Conservation (phyloP, 2,329 filamentous ascomycete genomes). For the Alternaria gansuensis region DNA sequence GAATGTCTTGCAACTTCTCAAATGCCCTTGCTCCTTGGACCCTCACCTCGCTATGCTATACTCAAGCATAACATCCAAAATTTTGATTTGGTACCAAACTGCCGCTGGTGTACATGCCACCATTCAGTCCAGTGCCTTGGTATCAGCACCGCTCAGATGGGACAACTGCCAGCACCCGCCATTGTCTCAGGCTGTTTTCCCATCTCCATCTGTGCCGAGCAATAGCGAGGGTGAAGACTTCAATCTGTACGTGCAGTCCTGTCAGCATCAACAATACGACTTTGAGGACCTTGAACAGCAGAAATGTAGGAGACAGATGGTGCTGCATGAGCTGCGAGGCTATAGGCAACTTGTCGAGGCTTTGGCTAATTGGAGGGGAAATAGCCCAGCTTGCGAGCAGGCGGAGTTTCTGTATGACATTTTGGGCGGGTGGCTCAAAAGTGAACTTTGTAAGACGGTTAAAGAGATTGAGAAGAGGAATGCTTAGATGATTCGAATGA, state of each 20-base stretch:
- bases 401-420: conserved; percentile 45
- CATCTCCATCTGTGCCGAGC: conserved; percentile 16
- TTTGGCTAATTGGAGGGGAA: conserved; percentile 39
- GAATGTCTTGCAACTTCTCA: conserved; percentile 42
- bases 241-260: conserved; percentile 36
- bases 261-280: conserved; percentile 40
- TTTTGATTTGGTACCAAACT: conserved; percentile 47
- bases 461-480: conserved; percentile 33
- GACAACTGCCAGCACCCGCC: conserved; percentile 5
- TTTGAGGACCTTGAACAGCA: conserved; percentile 43
- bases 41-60: conserved; percentile 50
- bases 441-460: conserved; percentile 42
- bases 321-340: conserved; percentile 43
- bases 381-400: conserved; percentile 31
- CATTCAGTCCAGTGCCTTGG: conserved; percentile 19
- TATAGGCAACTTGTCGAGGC: conserved; percentile 43
- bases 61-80: conserved; percentile 47
- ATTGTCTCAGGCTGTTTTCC: conserved; percentile 31
- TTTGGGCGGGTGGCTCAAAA: conserved; percentile 47
- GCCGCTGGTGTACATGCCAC: conserved; percentile 37
- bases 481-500: not conserved
- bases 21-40: conserved; percentile 44
- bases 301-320: conserved; percentile 35
- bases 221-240: conserved; percentile 27
- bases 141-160: conserved; percentile 14